Conservation (phyloP, 306 rosid genomes). For the Phaseolus lunatus region DNA sequence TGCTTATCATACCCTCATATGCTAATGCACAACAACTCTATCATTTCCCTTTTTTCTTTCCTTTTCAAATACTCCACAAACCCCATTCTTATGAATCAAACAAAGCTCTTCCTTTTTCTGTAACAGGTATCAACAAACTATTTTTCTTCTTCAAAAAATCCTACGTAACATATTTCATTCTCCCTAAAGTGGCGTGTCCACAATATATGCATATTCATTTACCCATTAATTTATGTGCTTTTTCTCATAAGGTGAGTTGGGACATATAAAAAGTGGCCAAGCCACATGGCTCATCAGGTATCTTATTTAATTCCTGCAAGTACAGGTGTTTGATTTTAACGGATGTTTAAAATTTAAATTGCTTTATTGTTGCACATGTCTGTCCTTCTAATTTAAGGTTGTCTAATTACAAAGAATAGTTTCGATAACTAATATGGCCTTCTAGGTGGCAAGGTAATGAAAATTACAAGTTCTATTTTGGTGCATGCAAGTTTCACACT, state of each 20-base stretch:
- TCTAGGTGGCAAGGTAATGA: no score
- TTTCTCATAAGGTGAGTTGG: constrained; percentile 43
- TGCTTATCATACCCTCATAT: constrained; percentile 43
- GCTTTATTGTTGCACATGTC: constrained; percentile 48
- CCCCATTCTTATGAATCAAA: constrained; percentile 52
- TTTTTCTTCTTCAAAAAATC: constrained; percentile 8
- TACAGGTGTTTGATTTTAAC: constrained; percentile 47
- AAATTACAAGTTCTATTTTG: no score
- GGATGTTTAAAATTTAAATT: constrained; percentile 37
- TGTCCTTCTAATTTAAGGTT: constrained; percentile 43
- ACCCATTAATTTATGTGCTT: constrained; percentile 34
- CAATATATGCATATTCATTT: constrained; percentile 36
- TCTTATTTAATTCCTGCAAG: constrained; percentile 50
- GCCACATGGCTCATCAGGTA: constrained; percentile 65
- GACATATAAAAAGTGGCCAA: constrained; percentile 41
- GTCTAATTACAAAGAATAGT: background rate
- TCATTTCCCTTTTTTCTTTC: constrained; percentile 53
- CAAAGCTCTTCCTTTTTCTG: constrained; percentile 40
- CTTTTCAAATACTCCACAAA: constrained; percentile 14
- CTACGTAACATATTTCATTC: constrained; percentile 21
- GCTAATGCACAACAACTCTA: constrained; percentile 31
- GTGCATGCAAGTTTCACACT: no score
- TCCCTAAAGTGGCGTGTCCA: constrained; percentile 46
- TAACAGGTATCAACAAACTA: constrained; percentile 51
- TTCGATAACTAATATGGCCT: background rate